Percentiles rank a stretch among this genome's conserved stretches.
These are phyloP conservation scores for Podospora appendiculata DNA, from an alignment of 495 filamentous ascomycete genomes.

Conservation along the genomic window DNA sequence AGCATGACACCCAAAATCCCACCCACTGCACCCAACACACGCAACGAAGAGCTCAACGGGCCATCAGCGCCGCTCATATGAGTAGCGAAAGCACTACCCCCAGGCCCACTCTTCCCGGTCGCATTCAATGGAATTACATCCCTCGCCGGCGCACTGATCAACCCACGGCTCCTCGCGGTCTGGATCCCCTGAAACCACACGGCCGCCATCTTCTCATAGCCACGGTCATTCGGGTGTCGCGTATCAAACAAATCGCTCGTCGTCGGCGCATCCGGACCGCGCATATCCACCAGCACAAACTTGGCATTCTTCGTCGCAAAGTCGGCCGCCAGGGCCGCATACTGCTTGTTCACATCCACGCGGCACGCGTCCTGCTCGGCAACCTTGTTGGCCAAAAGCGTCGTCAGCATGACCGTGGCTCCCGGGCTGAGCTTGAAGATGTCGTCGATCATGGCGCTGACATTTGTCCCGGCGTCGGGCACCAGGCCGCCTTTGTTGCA, in stretches of 20 bases:
- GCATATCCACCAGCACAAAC: slow-evolving; percentile 26
- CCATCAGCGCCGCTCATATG: background rate
- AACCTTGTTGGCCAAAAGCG: slow-evolving; percentile 33
- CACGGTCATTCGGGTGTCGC: slow-evolving; percentile 36
- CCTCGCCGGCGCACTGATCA: slow-evolving; percentile 22
- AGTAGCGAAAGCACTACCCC: background rate
- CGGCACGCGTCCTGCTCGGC: slow-evolving; percentile 27
- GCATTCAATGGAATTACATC: slow-evolving; percentile 24
- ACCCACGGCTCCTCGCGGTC: slow-evolving; percentile 27
- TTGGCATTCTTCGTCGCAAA: slow-evolving; percentile 11
- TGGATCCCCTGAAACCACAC: slow-evolving; percentile 34
- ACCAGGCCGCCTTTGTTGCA: slow-evolving; percentile 18
- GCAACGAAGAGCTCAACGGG: too few species aligned
- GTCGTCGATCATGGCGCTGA: slow-evolving; percentile 27
- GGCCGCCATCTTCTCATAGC: slow-evolving; percentile 40
- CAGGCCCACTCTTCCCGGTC: background rate
- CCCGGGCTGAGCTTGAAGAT: slow-evolving; percentile 30
- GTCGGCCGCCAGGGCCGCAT: slow-evolving; percentile 18
- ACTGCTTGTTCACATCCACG: slow-evolving; percentile 27
- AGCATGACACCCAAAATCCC: too few species aligned
- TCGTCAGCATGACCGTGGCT: slow-evolving; percentile 39
- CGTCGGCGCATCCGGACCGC: slow-evolving; percentile 11
- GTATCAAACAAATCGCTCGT: slow-evolving; percentile 16
- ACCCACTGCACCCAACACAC: too few species aligned
- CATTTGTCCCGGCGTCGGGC: slow-evolving; percentile 21